Base-by-base conservation (phyloP, 257 asterid genomes). In the Primulina eburnea region DNA sequence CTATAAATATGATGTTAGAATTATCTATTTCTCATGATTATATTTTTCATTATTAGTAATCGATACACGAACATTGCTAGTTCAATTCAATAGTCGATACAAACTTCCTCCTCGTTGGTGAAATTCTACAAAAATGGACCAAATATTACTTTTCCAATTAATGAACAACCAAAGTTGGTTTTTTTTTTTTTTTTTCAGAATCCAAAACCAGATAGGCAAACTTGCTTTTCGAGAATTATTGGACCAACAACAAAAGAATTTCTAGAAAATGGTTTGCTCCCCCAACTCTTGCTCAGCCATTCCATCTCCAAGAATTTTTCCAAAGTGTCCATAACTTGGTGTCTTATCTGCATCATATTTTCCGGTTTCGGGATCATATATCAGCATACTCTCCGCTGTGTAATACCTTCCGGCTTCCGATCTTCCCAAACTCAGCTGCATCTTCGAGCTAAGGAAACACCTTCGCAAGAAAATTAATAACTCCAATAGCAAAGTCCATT, bases 381-480 rank as follows among this genome's bases (percentile, higher is more conserved):
- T 67, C 80, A 94, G 69, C 97, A 94, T 89, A 63, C 97, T 89
- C 79, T 94, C 97, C 0, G 97, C 97, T 3, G 97, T 97, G 77
- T 94, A 94, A 67, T 94, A 94, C 88, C 99, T 82, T 7, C 97
- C 99, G 18, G 91, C 99, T 82, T 7, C 97, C 99, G 18, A 94
- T 94, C 88, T 91, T 94, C 16, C 97, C 99, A 74, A 86, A 94
- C 87, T 94, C 99, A 4, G 97, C 97, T 0, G 77, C 90, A 72
- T 94, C 97, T 70, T 91, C 99, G 81, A 91, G 52, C 0, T 90
- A 71, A 69, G 99, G 97, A 55, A 91, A 87, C 9, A 87, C 70
- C 79, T 84, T 90, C n/a, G 81, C 99, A 28, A 91, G 84, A 29
- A 82, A 81, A 85, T 94, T 97, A 37, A 90, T 95, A 81, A 88